Base-by-base conservation (phyloP, 805 yeast species). In the Saccharomyces kudriavzevii region DNA sequence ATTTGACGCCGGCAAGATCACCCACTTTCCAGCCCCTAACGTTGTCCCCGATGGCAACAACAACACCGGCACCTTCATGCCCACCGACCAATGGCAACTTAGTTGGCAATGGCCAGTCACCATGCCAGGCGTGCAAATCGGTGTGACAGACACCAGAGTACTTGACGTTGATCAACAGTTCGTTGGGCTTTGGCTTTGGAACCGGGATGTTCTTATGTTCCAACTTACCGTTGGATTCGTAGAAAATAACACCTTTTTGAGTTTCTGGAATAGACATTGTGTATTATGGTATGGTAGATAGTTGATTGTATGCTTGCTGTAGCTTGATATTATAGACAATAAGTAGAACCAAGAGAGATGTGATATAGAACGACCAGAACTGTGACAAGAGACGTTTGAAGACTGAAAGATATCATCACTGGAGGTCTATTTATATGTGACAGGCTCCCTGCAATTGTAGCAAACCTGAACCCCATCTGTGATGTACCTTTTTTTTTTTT, bases 141-240 rank as follows among this genome's bases (percentile, higher is more conserved):
- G 87, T 82, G 75, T 83, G 88, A 68, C 88, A 83, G 54, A 83
- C 87, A 71, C 88, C 88, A 11, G 88, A 83, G 74, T 81, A 83
- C 72, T 82, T 82, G 67, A 83, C 84, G 65, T 83, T 79, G 63
- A 83, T 76, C 68, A 83, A 75, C 55, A 83, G 71, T 70, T 83
- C 87, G 65, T 77, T 81, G 57, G 87, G 72, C 68, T 79, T 80
- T 67, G 87, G 87, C 48, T 58, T 70, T 67, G 88, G 84, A 29
- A 79, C 83, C 24, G 81, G 77, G 55, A 79, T 74, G 59, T 80
- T 84, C 60, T 71, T 72, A 71, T 78, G 78, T 54, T 67, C 68
- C 61, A 78, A 68, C 22, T 73, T 71, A 58, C 77, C 76, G 63
- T 69, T 68, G 51, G 48, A 48, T 61, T 74, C 73, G 60, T 77